Conservation (phyloP, 2,329 filamentous ascomycete genomes). For the Pseudogymnoascus sp. region DNA sequence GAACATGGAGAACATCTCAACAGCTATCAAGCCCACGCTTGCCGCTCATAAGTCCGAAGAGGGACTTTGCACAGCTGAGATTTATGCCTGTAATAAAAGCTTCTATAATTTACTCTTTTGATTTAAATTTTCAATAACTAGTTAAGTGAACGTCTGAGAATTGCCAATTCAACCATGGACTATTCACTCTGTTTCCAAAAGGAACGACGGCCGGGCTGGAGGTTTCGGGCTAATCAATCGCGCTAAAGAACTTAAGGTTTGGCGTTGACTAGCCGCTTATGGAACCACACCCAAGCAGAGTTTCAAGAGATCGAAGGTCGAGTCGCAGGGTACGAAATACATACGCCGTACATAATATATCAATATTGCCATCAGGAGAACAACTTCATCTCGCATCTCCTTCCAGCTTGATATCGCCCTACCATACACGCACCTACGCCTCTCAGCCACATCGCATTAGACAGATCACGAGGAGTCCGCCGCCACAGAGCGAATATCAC, state of each 20-base stretch:
- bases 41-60: not conserved
- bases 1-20: too few relatives aligned
- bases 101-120: not conserved
- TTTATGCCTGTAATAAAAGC: not conserved
- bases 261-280: conserved; percentile 5
- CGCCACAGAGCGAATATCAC: not conserved
- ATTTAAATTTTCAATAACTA: not conserved
- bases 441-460: not conserved
- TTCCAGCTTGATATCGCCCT: not conserved
- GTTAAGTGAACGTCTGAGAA: not conserved
- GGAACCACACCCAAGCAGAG: conserved; percentile 1
- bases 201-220: not conserved
- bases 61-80: not conserved
- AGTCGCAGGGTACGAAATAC: not conserved
- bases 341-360: not conserved
- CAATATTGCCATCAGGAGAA: not conserved
- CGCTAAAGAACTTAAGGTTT: conserved; percentile 6
- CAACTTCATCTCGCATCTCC: not conserved
- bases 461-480: not conserved
- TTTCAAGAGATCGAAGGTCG: not conserved
- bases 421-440: not conserved
- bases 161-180: not conserved
- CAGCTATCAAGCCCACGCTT: too few relatives aligned
- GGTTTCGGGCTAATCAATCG: not conserved
- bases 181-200: not conserved